Conservation (phyloP, 805 yeast species). For the Spathaspora boniae region DNA sequence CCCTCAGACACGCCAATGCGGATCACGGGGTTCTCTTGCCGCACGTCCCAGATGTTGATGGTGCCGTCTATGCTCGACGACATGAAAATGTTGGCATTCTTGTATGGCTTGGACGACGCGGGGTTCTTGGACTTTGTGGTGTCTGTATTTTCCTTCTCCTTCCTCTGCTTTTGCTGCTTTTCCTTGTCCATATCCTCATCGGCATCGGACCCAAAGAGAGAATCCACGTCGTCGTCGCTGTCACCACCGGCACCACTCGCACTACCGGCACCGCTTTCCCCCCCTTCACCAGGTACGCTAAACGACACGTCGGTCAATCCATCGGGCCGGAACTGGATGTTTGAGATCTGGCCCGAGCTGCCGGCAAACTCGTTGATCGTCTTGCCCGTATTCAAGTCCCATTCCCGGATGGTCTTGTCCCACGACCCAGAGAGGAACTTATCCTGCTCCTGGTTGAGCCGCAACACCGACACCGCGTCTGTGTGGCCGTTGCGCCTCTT, state of each 20-base stretch:
- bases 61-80: slow-evolving; percentile 84
- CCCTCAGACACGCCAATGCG: slow-evolving; percentile 54
- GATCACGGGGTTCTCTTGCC: slow-evolving; percentile 45
- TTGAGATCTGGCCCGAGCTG: slow-evolving; percentile 75
- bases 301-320: slow-evolving; percentile 44
- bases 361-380: slow-evolving; percentile 47
- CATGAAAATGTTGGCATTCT: slow-evolving; percentile 55
- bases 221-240: slow-evolving; percentile 17
- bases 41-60: slow-evolving; percentile 76
- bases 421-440: slow-evolving; percentile 79
- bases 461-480: slow-evolving; percentile 70
- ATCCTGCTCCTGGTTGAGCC: slow-evolving; percentile 59
- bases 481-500: slow-evolving; percentile 47
- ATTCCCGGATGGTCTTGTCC: slow-evolving; percentile 76
- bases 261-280: background rate
- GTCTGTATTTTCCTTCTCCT: slow-evolving; percentile 12
- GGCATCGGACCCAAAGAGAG: slow-evolving; percentile 26
- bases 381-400: slow-evolving; percentile 83
- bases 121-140: slow-evolving; percentile 10
- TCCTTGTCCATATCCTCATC: slow-evolving; percentile 29
- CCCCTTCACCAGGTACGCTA: slow-evolving; percentile 19
- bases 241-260: slow-evolving; percentile 5
- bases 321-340: slow-evolving; percentile 65
- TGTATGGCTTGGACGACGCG: slow-evolving; percentile 20
- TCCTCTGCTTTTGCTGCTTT: slow-evolving; percentile 11